A percentile compares a stretch with the other conserved stretches of the same genome.
These are phyloP conservation scores for Onygena corvina DNA, from an alignment of 2,329 filamentous ascomycete species.

Conservation along the genomic window DNA sequence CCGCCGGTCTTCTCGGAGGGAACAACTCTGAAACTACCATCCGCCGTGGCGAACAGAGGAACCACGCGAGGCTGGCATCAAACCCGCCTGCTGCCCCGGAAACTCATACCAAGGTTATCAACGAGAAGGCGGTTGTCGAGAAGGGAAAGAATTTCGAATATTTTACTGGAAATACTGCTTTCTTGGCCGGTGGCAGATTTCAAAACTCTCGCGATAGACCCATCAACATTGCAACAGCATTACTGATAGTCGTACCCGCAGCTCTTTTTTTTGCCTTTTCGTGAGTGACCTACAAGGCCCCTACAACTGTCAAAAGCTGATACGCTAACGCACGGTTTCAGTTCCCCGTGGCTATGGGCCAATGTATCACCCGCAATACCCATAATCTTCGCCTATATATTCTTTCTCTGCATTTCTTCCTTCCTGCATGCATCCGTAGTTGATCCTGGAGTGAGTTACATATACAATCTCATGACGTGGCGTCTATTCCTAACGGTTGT, in stretches of 20 bases:
- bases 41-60: constrained; percentile 46
- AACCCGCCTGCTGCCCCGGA: constrained; percentile 61
- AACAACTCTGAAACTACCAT: constrained; percentile 40
- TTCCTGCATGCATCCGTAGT: constrained; percentile 86
- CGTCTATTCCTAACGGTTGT: neutral
- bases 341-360: constrained; percentile 71
- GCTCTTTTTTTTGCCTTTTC: constrained; percentile 77
- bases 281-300: constrained; percentile 30
- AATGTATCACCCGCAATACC: constrained; percentile 81
- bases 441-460: constrained; percentile 70
- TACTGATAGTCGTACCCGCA: constrained; percentile 66
- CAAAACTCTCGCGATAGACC: constrained; percentile 81
- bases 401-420: constrained; percentile 79
- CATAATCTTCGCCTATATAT: constrained; percentile 80
- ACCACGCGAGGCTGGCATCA: constrained; percentile 70
- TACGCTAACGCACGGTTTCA: constrained; percentile 21
- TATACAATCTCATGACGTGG: neutral
- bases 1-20: constrained; percentile 57
- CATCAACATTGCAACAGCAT: constrained; percentile 75
- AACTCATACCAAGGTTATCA: constrained; percentile 31
- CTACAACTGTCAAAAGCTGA: neutral
- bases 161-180: constrained; percentile 85
- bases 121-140: constrained; percentile 34
- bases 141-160: constrained; percentile 75
- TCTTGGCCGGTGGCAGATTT: constrained; percentile 71